phyloP scores from a whole-genome alignment of 345 rosid genomes.

The Bretschneidera sinensis region DNA sequence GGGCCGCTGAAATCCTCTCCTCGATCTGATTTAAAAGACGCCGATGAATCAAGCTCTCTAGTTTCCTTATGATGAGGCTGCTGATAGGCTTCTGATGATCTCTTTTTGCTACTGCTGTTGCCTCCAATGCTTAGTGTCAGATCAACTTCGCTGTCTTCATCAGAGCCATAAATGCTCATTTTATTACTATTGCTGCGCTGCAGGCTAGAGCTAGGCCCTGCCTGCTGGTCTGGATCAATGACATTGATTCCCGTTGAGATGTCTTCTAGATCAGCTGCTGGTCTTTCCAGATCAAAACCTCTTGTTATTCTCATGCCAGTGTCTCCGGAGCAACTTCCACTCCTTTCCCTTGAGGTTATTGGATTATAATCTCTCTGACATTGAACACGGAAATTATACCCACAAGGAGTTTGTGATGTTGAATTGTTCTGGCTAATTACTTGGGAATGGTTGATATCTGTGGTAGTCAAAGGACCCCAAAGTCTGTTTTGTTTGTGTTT shows the following conservation, averaged over 20 bases:
- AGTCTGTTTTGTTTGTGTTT: slow-evolving; percentile 33
- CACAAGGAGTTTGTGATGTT: slow-evolving; percentile 15
- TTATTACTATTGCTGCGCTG: slow-evolving; percentile 8
- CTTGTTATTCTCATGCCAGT: slow-evolving; percentile 20
- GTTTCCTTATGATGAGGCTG: slow-evolving; percentile 1
- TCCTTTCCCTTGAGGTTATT: slow-evolving; percentile 40
- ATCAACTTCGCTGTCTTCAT: slow-evolving; percentile 53
- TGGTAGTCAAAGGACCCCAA: slow-evolving; percentile 18
- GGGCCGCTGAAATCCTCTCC: slow-evolving; percentile 44
- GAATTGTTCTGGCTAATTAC: slow-evolving; percentile 18
- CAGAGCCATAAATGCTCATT: slow-evolving; percentile 18
- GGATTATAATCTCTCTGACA: slow-evolving; percentile 16
- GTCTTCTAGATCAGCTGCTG: slow-evolving; percentile 29
- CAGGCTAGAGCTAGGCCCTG: slow-evolving; percentile 26
- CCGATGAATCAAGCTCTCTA: slow-evolving; percentile 24
- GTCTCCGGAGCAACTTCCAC: slow-evolving; percentile 45
- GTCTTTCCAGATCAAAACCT: slow-evolving; percentile 42
- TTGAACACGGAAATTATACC: slow-evolving; percentile 17
- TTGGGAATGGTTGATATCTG: slow-evolving; percentile 18
- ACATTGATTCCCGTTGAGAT: slow-evolving; percentile 24
- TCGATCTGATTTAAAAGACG: slow-evolving; percentile 28
- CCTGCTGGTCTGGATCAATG: slow-evolving; percentile 19
- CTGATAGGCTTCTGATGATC: slow-evolving; percentile 3
- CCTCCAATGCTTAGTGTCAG: slow-evolving; percentile 69
- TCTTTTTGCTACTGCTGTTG: slow-evolving; percentile 23